phyloP scores from a whole-genome alignment of 345 rosid species.

The Eucalyptus rudis region DNA sequence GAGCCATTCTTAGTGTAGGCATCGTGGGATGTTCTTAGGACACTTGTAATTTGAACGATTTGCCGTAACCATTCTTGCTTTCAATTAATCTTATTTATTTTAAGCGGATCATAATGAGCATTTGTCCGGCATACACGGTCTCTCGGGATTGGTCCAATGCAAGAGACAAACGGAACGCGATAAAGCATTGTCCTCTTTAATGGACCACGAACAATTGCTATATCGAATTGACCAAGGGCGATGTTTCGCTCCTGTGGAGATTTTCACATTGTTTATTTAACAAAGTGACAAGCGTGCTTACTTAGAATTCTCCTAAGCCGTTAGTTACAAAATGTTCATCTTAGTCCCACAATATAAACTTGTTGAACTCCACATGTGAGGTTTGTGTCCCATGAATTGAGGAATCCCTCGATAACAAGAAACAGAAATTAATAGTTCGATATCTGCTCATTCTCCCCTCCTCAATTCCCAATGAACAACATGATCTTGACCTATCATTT shows the following conservation, averaged over 20 bases:
- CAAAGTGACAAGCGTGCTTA: background rate
- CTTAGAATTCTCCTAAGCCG: background rate
- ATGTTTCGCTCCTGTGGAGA: background rate
- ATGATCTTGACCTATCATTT: no score
- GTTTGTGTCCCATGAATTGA: background rate
- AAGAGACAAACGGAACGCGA: background rate
- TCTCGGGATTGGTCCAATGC: background rate
- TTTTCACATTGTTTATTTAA: background rate
- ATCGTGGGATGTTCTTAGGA: background rate
- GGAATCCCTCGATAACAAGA: background rate
- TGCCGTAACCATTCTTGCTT: background rate
- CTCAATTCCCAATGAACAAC: no score
- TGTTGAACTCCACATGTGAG: background rate
- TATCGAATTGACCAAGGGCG: background rate
- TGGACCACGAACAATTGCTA: background rate
- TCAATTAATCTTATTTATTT: no score
- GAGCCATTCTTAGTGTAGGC: background rate
- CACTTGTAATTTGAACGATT: background rate
- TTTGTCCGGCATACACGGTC: background rate
- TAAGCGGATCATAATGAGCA: background rate
- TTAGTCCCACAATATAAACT: background rate
- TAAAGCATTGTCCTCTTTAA: background rate
- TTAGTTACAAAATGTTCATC: background rate
- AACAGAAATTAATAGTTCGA: no score
- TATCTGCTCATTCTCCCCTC: no score